A percentile compares a stretch with the other conserved stretches of the same genome.
phyloP scores from a whole-genome alignment of 805 yeast genomes.

The Candida fluviatilis region DNA sequence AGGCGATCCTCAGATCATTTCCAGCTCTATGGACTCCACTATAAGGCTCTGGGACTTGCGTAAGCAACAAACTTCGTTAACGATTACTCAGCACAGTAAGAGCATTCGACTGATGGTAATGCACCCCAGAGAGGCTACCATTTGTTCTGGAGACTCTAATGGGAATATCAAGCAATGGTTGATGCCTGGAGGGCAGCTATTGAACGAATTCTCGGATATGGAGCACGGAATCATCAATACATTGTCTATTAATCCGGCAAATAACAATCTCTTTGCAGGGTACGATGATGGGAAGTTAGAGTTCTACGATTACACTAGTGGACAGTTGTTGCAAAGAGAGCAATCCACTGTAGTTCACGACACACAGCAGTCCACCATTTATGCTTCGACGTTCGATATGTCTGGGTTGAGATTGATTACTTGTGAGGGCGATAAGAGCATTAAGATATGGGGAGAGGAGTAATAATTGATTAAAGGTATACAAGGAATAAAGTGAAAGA shows the following conservation, averaged over 20 bases:
- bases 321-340: slow-evolving; percentile 54
- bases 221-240: slow-evolving; percentile 60
- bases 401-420: slow-evolving; percentile 80
- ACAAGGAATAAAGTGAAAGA: no score
- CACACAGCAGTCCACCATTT: slow-evolving; percentile 62
- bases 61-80: slow-evolving; percentile 66
- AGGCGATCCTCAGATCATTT: slow-evolving; percentile 80
- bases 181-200: slow-evolving; percentile 68
- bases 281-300: slow-evolving; percentile 77
- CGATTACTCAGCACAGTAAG: slow-evolving; percentile 81
- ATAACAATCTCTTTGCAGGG: slow-evolving; percentile 67
- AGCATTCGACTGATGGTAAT: slow-evolving; percentile 69
- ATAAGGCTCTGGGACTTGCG: slow-evolving; percentile 87
- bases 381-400: slow-evolving; percentile 69
- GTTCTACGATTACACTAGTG: slow-evolving; percentile 74
- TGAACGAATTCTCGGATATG: slow-evolving; percentile 50
- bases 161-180: slow-evolving; percentile 77
- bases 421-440: slow-evolving; percentile 86
- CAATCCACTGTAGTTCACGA: slow-evolving; percentile 64
- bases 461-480: no score
- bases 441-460: slow-evolving; percentile 58
- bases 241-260: slow-evolving; percentile 57
- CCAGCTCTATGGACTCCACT: slow-evolving; percentile 82
- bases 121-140: slow-evolving; percentile 67
- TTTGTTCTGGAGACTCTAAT: slow-evolving; percentile 77